Base-by-base conservation (phyloP, 495 filamentous ascomycete species). In the Pyrenula aspistea region DNA sequence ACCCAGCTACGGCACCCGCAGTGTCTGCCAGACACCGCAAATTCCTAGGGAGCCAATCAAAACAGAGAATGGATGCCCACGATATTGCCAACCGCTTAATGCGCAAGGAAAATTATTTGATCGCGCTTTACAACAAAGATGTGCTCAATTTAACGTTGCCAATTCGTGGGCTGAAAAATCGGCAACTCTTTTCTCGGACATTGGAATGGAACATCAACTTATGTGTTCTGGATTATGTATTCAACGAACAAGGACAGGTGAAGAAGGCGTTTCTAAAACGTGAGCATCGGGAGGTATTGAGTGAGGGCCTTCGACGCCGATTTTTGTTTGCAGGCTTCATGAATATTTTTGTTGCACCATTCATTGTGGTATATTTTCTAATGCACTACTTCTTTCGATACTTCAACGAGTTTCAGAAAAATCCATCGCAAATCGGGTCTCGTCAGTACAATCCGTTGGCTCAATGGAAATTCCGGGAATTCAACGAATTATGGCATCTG, bases 381-480 rank as follows among this genome's bases (percentile, higher is more conserved):
- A 78, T 94, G 59, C 80, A 92, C 57, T 96, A 91, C 67, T 89
- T 97, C 59, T 87, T 97, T 67, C 86, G 83, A 31, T 93, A 96
- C 63, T 95, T 95, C 67, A 90, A 91, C 60, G 93, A 97, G 72
- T 95, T 91, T 67, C 89, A 95, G 70, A 90, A 86, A 65, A 94
- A 95, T 59, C 92, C 93, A 0, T 85, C 88, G 0, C 79, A 89
- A 53, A 79, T 90, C 31, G 86, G 86, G 15, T 85, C 88, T 22
- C 83, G 93, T 12, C 84, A 87, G 61, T 98, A 96, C 62, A 96
- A 91, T 1, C 88, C 91, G 1, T 79, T 96, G 53, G 93, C 94
- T 1, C 87, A 94, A 67, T 97, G 93, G 94, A 96, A 96, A 63
- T 96, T 97, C 58, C 86, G 93, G 53, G 92, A 97, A 67, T 97